These are phyloP conservation scores for Mucor irregularis DNA, from an alignment of 371 early-diverging fungal genomes.

Conservation along the genomic window DNA sequence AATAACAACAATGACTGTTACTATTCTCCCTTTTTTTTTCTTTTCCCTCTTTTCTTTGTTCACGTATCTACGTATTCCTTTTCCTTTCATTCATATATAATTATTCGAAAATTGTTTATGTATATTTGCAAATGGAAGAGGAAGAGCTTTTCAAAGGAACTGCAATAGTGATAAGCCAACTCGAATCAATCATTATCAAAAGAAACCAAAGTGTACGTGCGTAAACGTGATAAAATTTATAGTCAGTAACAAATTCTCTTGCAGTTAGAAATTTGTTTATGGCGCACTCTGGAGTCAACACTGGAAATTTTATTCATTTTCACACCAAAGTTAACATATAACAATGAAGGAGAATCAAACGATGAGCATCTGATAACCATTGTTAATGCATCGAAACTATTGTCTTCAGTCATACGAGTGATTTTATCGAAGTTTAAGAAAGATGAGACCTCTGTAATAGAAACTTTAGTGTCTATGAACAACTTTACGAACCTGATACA, in stretches of 20 bases:
- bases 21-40: neutral
- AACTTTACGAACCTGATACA: constrained; percentile 2
- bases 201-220: constrained; percentile 12
- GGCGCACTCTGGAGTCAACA: constrained; percentile 19
- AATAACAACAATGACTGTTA: neutral
- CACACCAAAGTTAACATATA: constrained; percentile 9
- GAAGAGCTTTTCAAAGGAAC: constrained; percentile 5
- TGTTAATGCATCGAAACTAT: constrained; percentile 8
- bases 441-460: constrained; percentile 4
- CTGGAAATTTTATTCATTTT: constrained; percentile 18
- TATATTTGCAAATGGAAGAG: neutral
- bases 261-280: constrained; percentile 18
- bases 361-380: constrained; percentile 10
- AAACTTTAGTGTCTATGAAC: constrained; percentile 1
- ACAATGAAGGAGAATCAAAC: neutral
- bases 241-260: neutral
- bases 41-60: neutral
- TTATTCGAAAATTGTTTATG: neutral
- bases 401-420: constrained; percentile 6
- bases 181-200: constrained; percentile 4
- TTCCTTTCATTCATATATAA: neutral
- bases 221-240: neutral
- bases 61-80: too few relatives aligned
- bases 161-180: neutral
- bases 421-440: constrained; percentile 4